Conservation (phyloP, 805 yeast genomes). For the Kodamaea hsintzibuensis region DNA sequence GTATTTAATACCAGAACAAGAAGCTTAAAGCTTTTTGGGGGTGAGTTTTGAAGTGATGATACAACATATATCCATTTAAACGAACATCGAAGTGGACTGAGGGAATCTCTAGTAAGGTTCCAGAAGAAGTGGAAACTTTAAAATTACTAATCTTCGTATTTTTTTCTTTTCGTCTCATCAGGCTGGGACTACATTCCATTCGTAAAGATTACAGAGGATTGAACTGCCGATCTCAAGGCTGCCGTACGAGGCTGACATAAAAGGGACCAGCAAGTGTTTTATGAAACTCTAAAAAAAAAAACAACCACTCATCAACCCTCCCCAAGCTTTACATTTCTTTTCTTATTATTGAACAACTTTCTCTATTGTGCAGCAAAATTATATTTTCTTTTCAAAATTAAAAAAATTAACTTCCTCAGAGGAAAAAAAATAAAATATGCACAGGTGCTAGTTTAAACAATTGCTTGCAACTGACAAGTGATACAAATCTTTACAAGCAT, state of each 20-base stretch:
- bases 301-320: background rate
- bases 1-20: background rate
- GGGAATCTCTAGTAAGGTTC: too few species aligned
- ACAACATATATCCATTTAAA: background rate
- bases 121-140: too few species aligned
- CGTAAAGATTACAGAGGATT: too few species aligned
- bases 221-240: background rate
- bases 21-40: background rate
- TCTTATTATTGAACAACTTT: background rate
- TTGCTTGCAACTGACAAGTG: background rate
- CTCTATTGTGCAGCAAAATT: background rate
- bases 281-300: background rate
- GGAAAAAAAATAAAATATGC: background rate
- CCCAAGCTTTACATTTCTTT: background rate
- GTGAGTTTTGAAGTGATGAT: background rate
- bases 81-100: too few species aligned
- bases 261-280: background rate
- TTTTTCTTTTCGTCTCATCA: too few species aligned
- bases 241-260: background rate
- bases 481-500: conserved; percentile 5
- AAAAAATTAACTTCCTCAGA: background rate
- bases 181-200: background rate
- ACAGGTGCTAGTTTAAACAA: background rate
- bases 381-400: background rate
- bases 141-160: too few species aligned